These are phyloP conservation scores for Backusella macrospora DNA, from an alignment of 192 early-diverging fungal species.

Conservation along the genomic window DNA sequence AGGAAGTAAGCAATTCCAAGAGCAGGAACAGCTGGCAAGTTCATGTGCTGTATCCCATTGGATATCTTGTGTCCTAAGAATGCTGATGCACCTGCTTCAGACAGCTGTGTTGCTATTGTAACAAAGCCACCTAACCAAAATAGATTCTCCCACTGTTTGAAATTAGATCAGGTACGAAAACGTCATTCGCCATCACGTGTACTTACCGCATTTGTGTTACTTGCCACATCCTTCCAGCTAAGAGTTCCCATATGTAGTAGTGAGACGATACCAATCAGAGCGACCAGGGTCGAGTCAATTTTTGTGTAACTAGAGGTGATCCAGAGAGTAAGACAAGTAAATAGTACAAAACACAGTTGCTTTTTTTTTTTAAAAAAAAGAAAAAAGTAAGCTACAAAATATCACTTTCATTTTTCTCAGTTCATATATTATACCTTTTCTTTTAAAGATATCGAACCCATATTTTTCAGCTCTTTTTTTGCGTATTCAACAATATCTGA, in stretches of 20 bases:
- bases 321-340: slow-evolving; percentile 63
- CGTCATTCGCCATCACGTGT: background rate
- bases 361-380: background rate
- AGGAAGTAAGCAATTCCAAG: slow-evolving; percentile 65
- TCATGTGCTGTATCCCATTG: slow-evolving; percentile 33
- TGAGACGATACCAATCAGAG: slow-evolving; percentile 59
- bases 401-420: background rate
- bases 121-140: slow-evolving; percentile 85
- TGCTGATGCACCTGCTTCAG: slow-evolving; percentile 65
- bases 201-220: slow-evolving; percentile 62
- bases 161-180: background rate
- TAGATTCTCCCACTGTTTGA: slow-evolving; percentile 73
- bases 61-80: slow-evolving; percentile 67
- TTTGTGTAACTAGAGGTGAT: slow-evolving; percentile 59
- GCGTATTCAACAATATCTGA: slow-evolving; percentile 23
- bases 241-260: slow-evolving; percentile 63
- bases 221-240: slow-evolving; percentile 66
- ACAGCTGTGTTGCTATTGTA: slow-evolving; percentile 73
- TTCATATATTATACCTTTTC: slow-evolving; percentile 23
- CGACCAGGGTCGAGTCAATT: slow-evolving; percentile 70
- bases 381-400: background rate
- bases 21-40: slow-evolving; percentile 44
- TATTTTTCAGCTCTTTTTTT: slow-evolving; percentile 11
- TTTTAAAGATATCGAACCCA: slow-evolving; percentile 28
- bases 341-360: slow-evolving; percentile 55